Evolutionary conservation across 2,329 filamentous ascomycete genomes (phyloP), one percentile per base, ranked within the genome.

Genomic region (Hypoxylon sp.): DNA sequence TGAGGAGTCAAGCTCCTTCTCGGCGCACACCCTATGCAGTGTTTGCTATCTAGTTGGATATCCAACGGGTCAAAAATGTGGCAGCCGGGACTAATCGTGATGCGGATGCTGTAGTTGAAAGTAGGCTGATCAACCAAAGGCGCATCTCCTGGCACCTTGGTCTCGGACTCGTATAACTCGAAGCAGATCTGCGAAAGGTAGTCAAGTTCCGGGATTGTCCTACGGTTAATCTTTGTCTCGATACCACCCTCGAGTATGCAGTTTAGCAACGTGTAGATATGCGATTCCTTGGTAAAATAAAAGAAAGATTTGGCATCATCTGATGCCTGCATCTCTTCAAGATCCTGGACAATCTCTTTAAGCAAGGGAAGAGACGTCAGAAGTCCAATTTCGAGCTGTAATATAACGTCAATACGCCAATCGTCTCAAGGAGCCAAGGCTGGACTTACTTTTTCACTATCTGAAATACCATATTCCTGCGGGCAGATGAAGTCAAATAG

Each of bases 251-350:
- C 96, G 26, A 99, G 88, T 74, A 99, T 98, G 79, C 95, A 98
- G 80, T 99, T 99, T 65, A 99, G 88, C 4, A 99, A 87, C 4
- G 96, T 99, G 83, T 99, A 99, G 71, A 99, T 98, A 79, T 99
- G 96, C 0, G 94, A 97, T 81, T 99, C 96, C 81, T 99, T 99
- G 71, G 96, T 99, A 81, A 99, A 99, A 83, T 99, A 99, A 81
- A 98, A 93, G 84, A 98, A 98, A 1, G 92, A 95, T 78, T 98
- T 98, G 48, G 94, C 94, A 73, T 97, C 93, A 59, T 95, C 91
- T 0, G 93, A 97, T 3, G 96, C 95, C 81, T 99, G 96, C 80
- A 98, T 94, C 81, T 98, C 94, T 82, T 99, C 97, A 1, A 99
- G 86, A 76, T 99, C 95, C 77, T 94, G 92, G 5, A 99, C 96